Conservation (phyloP, 768 basidiomycete species). For the Galerina sulciceps region DNA sequence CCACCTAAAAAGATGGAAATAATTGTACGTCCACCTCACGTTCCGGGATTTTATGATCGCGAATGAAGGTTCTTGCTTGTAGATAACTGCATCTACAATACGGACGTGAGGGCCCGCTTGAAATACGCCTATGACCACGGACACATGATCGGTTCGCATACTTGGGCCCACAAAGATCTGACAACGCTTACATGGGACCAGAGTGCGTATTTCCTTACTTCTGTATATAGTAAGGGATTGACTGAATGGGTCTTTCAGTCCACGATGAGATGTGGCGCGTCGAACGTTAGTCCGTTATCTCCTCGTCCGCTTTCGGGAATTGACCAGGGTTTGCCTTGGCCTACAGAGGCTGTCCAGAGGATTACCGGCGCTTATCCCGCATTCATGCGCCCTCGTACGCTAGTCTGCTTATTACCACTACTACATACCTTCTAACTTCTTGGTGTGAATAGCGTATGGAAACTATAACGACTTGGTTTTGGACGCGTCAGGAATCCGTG, state of each 20-base stretch:
- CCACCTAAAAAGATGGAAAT: slow-evolving; percentile 31
- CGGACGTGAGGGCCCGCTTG: slow-evolving; percentile 25
- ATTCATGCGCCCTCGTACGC: slow-evolving; percentile 42
- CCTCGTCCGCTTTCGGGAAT: background rate
- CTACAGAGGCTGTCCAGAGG: slow-evolving; percentile 37
- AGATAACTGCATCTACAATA: slow-evolving; percentile 44
- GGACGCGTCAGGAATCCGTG: slow-evolving; percentile 28
- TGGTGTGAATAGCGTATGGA: slow-evolving; percentile 35
- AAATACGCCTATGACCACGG: slow-evolving; percentile 43
- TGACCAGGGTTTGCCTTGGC: background rate
- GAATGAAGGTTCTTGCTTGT: too few species aligned
- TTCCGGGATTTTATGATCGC: background rate
- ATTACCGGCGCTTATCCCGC: slow-evolving; percentile 41
- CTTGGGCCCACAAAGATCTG: slow-evolving; percentile 48
- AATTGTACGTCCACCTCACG: slow-evolving; percentile 29
- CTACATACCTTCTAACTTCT: too few species aligned
- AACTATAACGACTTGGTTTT: slow-evolving; percentile 43
- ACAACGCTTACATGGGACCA: slow-evolving; percentile 34
- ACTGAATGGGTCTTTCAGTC: slow-evolving; percentile 23
- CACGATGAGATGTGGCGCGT: slow-evolving; percentile 33
- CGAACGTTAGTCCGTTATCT: slow-evolving; percentile 28
- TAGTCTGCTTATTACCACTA: background rate
- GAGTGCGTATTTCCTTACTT: slow-evolving; percentile 21
- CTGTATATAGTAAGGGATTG: background rate
- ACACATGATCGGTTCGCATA: slow-evolving; percentile 52